Conservation (phyloP, 2,329 filamentous ascomycete species). For the Pleomassaria siparia region DNA sequence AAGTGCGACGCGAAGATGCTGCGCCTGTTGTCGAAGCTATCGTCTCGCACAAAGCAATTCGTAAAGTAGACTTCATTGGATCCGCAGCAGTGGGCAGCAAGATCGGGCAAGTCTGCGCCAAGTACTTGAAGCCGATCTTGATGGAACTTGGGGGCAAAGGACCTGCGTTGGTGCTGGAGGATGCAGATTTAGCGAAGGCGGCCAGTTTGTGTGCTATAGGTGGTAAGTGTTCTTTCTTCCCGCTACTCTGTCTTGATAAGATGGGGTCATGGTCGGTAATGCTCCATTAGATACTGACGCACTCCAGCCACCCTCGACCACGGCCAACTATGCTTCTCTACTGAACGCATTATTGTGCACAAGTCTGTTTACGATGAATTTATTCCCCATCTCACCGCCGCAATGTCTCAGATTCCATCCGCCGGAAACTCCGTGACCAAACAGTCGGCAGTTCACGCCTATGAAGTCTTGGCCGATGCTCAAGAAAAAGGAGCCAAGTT, state of each 20-base stretch:
- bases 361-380: slow-evolving; percentile 20
- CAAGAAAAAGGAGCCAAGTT: slow-evolving; percentile 26
- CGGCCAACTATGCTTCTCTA: slow-evolving; percentile 28
- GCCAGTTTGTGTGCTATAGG: slow-evolving; percentile 18
- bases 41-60: slow-evolving; percentile 40
- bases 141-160: slow-evolving; percentile 50
- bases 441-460: slow-evolving; percentile 9
- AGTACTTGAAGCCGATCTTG: slow-evolving; percentile 48
- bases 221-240: slow-evolving; percentile 3
- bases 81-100: slow-evolving; percentile 38
- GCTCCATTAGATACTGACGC: neutral
- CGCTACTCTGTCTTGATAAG: neutral
- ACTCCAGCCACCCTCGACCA: slow-evolving; percentile 14
- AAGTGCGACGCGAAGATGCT: slow-evolving; percentile 15
- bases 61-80: slow-evolving; percentile 46
- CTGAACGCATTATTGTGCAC: slow-evolving; percentile 27
- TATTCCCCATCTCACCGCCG: slow-evolving; percentile 8
- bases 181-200: slow-evolving; percentile 51
- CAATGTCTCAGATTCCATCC: slow-evolving; percentile 2
- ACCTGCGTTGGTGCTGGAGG: slow-evolving; percentile 49
- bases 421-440: slow-evolving; percentile 8
- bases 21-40: slow-evolving; percentile 28
- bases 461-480: slow-evolving; percentile 10
- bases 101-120: slow-evolving; percentile 40
- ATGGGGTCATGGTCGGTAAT: neutral